Conservation (phyloP, 2,329 filamentous ascomycete genomes). For the Cercospora sp. region DNA sequence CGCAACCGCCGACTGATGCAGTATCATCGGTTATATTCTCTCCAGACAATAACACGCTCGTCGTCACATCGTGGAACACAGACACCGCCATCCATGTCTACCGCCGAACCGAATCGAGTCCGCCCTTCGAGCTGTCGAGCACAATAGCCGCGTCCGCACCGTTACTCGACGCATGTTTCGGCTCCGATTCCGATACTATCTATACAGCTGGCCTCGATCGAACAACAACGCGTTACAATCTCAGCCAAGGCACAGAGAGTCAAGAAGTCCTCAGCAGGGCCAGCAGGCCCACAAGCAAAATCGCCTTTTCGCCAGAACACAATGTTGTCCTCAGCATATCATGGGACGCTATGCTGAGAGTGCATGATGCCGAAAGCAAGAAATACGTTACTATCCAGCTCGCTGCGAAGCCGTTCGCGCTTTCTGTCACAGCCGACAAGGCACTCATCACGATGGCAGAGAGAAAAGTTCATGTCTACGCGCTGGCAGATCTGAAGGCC, state of each 20-base stretch:
- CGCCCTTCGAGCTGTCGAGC: slow-evolving; percentile 35
- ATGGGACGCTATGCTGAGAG: slow-evolving; percentile 88
- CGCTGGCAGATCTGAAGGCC: slow-evolving; percentile 67
- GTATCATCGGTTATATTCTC: slow-evolving; percentile 87
- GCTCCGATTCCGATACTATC: slow-evolving; percentile 73
- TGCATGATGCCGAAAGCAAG: slow-evolving; percentile 62
- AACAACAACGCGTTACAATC: slow-evolving; percentile 73
- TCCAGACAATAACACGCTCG: slow-evolving; percentile 71
- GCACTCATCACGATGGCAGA: slow-evolving; percentile 95
- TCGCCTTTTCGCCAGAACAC: slow-evolving; percentile 77
- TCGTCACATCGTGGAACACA: slow-evolving; percentile 89
- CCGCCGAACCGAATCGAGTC: slow-evolving; percentile 43
- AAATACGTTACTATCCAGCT: slow-evolving; percentile 56
- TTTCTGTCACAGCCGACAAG: slow-evolving; percentile 76
- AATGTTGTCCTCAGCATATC: slow-evolving; percentile 82
- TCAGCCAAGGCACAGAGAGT: slow-evolving; percentile 61
- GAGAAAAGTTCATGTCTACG: slow-evolving; percentile 91
- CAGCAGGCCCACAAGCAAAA: slow-evolving; percentile 69
- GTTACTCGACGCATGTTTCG: slow-evolving; percentile 89
- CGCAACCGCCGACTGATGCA: slow-evolving; percentile 78
- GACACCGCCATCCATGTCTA: slow-evolving; percentile 80
- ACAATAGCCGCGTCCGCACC: slow-evolving; percentile 60
- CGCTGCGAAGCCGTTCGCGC: slow-evolving; percentile 84
- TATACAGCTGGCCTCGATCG: slow-evolving; percentile 86
- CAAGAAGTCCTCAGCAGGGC: slow-evolving; percentile 74